Percentiles rank a stretch among this genome's conserved stretches.
phyloP scores from a whole-genome alignment of 2,329 filamentous ascomycete species.

The Aureobasidium sp. region DNA sequence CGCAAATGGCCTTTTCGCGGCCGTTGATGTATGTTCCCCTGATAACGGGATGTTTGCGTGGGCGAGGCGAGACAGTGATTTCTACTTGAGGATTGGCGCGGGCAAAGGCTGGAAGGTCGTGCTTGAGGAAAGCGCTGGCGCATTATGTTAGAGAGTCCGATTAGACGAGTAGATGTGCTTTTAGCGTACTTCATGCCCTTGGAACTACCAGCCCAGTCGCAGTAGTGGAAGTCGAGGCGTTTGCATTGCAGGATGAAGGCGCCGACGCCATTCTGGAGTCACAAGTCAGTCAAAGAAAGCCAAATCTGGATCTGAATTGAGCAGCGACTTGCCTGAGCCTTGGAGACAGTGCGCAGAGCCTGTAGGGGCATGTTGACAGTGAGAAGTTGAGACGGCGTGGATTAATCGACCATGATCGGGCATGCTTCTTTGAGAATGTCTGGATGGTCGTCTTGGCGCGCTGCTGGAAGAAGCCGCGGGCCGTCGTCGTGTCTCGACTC shows the following conservation, averaged over 20 bases:
- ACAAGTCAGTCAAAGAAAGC: conserved; percentile 14
- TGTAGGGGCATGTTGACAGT: conserved; percentile 39
- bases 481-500: conserved; percentile 1
- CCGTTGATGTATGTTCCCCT: conserved; percentile 92
- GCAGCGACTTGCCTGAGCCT: conserved; percentile 45
- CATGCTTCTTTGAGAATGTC: neutral
- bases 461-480: neutral
- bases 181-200: conserved; percentile 78
- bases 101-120: conserved; percentile 70
- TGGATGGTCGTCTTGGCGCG: neutral
- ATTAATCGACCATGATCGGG: neutral
- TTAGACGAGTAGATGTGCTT: conserved; percentile 1
- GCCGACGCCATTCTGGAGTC: conserved; percentile 78
- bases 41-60: conserved; percentile 82
- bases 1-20: conserved; percentile 74
- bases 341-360: conserved; percentile 47
- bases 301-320: neutral
- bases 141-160: neutral
- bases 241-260: conserved; percentile 97
- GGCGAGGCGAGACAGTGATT: conserved; percentile 82
- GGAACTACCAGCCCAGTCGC: conserved; percentile 91
- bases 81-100: conserved; percentile 78
- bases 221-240: conserved; percentile 89
- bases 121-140: conserved; percentile 69
- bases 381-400: neutral